These are phyloP conservation scores for Verticillium isaacii DNA, from an alignment of 2,329 filamentous ascomycete genomes.

Conservation along the genomic window DNA sequence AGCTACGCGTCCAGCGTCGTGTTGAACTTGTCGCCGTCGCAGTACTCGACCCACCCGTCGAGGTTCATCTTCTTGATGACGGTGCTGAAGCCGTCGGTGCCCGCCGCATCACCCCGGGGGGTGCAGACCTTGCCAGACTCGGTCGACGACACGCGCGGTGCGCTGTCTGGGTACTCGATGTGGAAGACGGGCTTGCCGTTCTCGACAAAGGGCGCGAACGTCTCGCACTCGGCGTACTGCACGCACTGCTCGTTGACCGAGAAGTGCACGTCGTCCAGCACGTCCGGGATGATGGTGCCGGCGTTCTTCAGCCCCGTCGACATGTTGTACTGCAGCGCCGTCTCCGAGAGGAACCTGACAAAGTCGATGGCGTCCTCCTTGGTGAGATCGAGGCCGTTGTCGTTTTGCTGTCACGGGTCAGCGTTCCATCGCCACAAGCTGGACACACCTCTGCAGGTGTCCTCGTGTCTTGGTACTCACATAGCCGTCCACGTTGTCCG, in stretches of 20 bases:
- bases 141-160: slow-evolving; percentile 26
- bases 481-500: slow-evolving; percentile 67
- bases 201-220: slow-evolving; percentile 52
- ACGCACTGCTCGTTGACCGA: slow-evolving; percentile 68
- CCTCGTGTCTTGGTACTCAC: slow-evolving; percentile 25
- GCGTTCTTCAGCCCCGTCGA: slow-evolving; percentile 67
- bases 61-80: slow-evolving; percentile 62
- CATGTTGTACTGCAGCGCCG: slow-evolving; percentile 50
- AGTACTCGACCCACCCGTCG: slow-evolving; percentile 58
- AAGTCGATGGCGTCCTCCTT: slow-evolving; percentile 51
- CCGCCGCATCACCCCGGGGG: slow-evolving; percentile 26
- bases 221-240: slow-evolving; percentile 53
- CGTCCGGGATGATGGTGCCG: slow-evolving; percentile 48
- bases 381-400: slow-evolving; percentile 58
- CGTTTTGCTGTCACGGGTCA: slow-evolving; percentile 38
- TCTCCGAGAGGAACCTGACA: slow-evolving; percentile 53
- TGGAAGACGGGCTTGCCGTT: slow-evolving; percentile 66
- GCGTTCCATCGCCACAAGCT: no score
- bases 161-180: slow-evolving; percentile 62
- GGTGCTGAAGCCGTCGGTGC: slow-evolving; percentile 52
- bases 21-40: slow-evolving; percentile 28
- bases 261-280: slow-evolving; percentile 52
- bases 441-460: neutral
- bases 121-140: slow-evolving; percentile 39
- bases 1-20: slow-evolving; percentile 10